Percentiles rank a stretch among this genome's conserved stretches.
Evolutionary conservation across 352 stramenopile genomes (phyloP).

Genomic region (Globisporangium yorkense): DNA sequence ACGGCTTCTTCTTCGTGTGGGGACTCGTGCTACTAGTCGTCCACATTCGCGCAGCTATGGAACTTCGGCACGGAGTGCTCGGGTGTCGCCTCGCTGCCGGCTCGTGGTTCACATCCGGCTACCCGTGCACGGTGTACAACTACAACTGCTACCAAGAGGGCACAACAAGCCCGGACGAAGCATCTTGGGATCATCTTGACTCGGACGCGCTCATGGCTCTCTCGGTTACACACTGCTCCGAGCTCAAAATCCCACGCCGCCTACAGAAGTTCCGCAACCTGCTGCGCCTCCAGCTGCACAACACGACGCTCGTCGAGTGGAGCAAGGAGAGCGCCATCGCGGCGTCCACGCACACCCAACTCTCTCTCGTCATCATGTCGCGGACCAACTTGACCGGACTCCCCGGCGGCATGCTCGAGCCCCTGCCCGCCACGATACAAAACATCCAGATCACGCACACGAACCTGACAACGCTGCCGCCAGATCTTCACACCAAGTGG

Average conservation of each 20-base stretch:
- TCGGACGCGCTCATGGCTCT: slow-evolving; percentile 8
- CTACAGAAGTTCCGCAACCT: slow-evolving; percentile 7
- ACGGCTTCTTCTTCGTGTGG: slow-evolving; percentile 22
- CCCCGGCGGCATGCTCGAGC: slow-evolving; percentile 3
- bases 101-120: slow-evolving; percentile 13
- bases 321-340: background rate
- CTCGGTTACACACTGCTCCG: slow-evolving; percentile 5
- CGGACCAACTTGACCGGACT: slow-evolving; percentile 8
- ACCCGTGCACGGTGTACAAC: slow-evolving; percentile 20
- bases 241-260: background rate
- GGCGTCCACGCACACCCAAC: background rate
- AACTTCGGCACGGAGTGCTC: background rate
- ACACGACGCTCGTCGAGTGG: slow-evolving; percentile 10
- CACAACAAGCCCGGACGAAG: background rate
- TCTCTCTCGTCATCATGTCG: background rate
- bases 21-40: slow-evolving; percentile 13
- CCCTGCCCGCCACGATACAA: background rate
- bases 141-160: slow-evolving; percentile 10
- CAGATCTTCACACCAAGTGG: slow-evolving; percentile 5
- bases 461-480: slow-evolving; percentile 10
- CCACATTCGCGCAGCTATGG: slow-evolving; percentile 7
- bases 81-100: background rate
- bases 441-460: slow-evolving; percentile 7
- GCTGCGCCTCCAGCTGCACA: slow-evolving; percentile 2
- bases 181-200: background rate